Conservation (phyloP, 2,329 filamentous ascomycete species). For the Pseudomassariella vexata region DNA sequence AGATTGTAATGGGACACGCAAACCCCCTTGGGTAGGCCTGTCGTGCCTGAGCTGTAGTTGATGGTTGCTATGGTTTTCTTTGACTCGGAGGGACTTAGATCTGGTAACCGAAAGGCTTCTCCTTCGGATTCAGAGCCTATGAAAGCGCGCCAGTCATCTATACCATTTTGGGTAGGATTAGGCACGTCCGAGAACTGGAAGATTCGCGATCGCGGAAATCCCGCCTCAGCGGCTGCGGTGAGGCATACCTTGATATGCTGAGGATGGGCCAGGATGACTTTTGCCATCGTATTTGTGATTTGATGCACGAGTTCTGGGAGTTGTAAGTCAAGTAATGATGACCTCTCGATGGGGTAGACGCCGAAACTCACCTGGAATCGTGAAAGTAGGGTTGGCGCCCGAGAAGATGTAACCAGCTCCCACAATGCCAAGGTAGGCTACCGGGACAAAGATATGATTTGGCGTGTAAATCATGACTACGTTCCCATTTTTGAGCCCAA, state of each 20-base stretch:
- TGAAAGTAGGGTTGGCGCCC: slow-evolving; percentile 48
- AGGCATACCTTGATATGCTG: slow-evolving; percentile 35
- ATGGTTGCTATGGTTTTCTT: slow-evolving; percentile 21
- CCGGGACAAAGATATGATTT: slow-evolving; percentile 50
- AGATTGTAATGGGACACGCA: slow-evolving; percentile 9
- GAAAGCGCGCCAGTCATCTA: slow-evolving; percentile 36
- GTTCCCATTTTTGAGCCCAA: slow-evolving; percentile 40
- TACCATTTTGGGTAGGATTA: slow-evolving; percentile 21
- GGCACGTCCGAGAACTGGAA: slow-evolving; percentile 41
- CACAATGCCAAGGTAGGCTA: slow-evolving; percentile 47
- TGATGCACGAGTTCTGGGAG: slow-evolving; percentile 43
- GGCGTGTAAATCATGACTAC: slow-evolving; percentile 48
- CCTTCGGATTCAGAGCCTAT: slow-evolving; percentile 26
- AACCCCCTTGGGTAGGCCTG: slow-evolving; percentile 9
- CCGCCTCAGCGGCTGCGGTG: slow-evolving; percentile 28
- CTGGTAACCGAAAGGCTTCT: slow-evolving; percentile 33
- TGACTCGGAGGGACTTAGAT: slow-evolving; percentile 28
- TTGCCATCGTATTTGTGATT: slow-evolving; percentile 44
- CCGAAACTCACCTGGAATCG: slow-evolving; percentile 34
- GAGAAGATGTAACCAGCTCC: slow-evolving; percentile 48
- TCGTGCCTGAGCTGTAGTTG: slow-evolving; percentile 8
- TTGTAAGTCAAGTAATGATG: slow-evolving; percentile 5
- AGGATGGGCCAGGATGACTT: slow-evolving; percentile 43
- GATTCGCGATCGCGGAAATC: slow-evolving; percentile 34
- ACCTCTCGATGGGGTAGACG: background rate